Evolutionary conservation across 2,329 filamentous ascomycete species (phyloP).

Genomic region (Talaromyces sp.): DNA sequence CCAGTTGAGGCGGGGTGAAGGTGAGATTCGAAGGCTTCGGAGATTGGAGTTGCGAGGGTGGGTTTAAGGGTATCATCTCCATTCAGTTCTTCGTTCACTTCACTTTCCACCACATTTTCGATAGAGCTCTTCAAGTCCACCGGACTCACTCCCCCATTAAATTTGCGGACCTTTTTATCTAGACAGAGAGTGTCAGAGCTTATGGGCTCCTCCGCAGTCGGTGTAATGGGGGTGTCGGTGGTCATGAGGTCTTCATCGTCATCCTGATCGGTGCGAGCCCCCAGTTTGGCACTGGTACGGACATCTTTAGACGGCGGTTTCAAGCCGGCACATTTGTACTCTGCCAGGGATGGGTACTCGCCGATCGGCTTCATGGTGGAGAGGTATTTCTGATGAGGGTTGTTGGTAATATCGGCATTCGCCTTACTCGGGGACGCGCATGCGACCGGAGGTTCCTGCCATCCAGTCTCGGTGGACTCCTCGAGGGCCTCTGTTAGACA

Average conservation of each 20-base stretch:
- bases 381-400: not conserved
- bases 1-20: not conserved
- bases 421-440: conserved; percentile 16
- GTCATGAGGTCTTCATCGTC: conserved; percentile 11
- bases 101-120: conserved; percentile 1
- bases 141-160: conserved; percentile 5
- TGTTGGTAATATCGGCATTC: conserved; percentile 7
- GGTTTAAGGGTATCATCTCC: not conserved
- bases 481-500: conserved; percentile 1
- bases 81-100: not conserved
- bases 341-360: conserved; percentile 23
- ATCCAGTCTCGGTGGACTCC: conserved; percentile 9
- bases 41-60: conserved; percentile 15
- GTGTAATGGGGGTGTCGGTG: conserved; percentile 22
- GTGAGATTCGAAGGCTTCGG: conserved; percentile 10
- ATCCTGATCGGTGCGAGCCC: conserved; percentile 8
- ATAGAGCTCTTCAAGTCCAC: conserved; percentile 5
- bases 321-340: conserved; percentile 25
- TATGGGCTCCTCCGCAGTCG: conserved; percentile 24
- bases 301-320: conserved; percentile 14
- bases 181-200: conserved; percentile 3
- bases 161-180: conserved; percentile 6
- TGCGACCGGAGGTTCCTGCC: conserved; percentile 12
- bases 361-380: conserved; percentile 27
- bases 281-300: conserved; percentile 12